Conservation (phyloP, 371 early-diverging fungal genomes). For the Nematocida sp. region DNA sequence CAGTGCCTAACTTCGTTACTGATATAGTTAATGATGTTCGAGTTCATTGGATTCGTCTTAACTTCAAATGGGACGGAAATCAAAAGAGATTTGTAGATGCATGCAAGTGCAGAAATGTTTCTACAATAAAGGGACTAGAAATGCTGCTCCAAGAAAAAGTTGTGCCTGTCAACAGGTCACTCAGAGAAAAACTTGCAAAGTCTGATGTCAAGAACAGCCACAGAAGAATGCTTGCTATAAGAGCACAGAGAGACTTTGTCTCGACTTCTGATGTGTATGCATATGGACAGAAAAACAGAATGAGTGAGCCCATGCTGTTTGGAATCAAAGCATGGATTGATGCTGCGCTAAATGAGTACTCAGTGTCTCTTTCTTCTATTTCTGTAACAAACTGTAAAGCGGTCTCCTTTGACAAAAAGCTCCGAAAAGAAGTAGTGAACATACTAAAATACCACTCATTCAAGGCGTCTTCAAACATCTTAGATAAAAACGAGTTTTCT, state of each 20-base stretch:
- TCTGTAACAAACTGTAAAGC: not conserved
- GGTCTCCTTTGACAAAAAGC: not conserved
- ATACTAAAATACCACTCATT: slow-evolving; percentile 14
- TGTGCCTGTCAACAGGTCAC: not conserved
- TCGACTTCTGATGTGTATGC: slow-evolving; percentile 34
- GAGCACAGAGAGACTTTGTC: slow-evolving; percentile 22
- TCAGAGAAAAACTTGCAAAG: not conserved
- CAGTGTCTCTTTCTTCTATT: not conserved
- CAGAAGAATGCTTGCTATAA: slow-evolving; percentile 41
- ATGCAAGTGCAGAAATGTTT: slow-evolving; percentile 33
- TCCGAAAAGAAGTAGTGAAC: slow-evolving; percentile 3
- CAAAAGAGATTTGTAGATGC: slow-evolving; percentile 16
- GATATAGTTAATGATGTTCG: slow-evolving; percentile 21
- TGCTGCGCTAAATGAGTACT: not conserved
- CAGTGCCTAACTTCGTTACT: slow-evolving; percentile 22
- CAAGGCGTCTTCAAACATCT: not conserved
- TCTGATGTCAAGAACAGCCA: slow-evolving; percentile 36
- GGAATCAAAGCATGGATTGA: slow-evolving; percentile 30
- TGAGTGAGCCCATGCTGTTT: slow-evolving; percentile 13
- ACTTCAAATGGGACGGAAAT: slow-evolving; percentile 47
- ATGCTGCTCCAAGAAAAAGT: slow-evolving; percentile 1
- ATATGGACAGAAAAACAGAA: slow-evolving; percentile 37
- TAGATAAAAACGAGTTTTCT: slow-evolving; percentile 36
- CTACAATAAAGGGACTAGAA: slow-evolving; percentile 32
- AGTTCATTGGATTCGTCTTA: slow-evolving; percentile 44